These are phyloP conservation scores for Salvia rosmarinus DNA, from an alignment of 257 asterid genomes.

Conservation along the genomic window DNA sequence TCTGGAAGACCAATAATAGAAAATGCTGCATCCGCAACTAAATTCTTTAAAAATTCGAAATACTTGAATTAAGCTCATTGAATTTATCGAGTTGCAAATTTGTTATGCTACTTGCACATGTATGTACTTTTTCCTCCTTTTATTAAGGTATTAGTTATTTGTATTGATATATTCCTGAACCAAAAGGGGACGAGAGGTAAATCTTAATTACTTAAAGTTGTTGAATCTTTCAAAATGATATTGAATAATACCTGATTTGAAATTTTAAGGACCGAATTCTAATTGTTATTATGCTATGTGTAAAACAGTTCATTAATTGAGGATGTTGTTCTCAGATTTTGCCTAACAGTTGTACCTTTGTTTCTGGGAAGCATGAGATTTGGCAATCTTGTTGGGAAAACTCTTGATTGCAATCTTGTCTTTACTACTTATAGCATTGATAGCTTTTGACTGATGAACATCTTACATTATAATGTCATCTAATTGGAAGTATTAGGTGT, in stretches of 20 bases:
- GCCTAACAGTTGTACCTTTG: neutral
- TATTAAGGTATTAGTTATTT: neutral
- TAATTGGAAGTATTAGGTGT: constrained; percentile 1
- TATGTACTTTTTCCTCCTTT: neutral
- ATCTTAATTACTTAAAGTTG: neutral
- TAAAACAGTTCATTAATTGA: neutral
- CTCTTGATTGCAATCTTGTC: constrained; percentile 25
- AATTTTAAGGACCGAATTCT: neutral
- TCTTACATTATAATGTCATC: constrained; percentile 24
- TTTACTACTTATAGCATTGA: constrained; percentile 20
- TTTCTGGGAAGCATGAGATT: neutral
- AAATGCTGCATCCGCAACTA: constrained; percentile 6
- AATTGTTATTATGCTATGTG: neutral
- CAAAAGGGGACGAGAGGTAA: neutral
- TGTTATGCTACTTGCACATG: neutral
- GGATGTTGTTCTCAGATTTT: neutral
- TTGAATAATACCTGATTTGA: neutral
- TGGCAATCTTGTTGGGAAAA: neutral
- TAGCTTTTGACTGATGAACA: constrained; percentile 27
- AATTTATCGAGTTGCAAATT: neutral
- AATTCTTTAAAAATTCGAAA: neutral
- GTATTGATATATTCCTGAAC: constrained; percentile 2
- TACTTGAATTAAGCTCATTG: neutral
- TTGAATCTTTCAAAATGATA: constrained; percentile 12
- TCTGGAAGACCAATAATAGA: neutral